These are phyloP conservation scores for Diversispora epigaea DNA, from an alignment of 192 early-diverging fungal species.

Conservation along the genomic window DNA sequence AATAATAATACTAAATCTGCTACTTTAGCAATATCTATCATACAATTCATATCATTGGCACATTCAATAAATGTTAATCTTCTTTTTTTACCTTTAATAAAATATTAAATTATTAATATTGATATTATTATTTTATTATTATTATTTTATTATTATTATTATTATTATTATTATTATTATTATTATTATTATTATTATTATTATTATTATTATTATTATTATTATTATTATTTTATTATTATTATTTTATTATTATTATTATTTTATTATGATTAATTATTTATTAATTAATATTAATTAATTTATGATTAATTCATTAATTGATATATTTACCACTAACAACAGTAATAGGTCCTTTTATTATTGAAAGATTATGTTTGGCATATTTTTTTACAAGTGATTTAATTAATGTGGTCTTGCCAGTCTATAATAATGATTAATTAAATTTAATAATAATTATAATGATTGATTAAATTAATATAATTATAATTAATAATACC, in stretches of 20 bases:
- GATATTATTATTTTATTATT: too few species aligned
- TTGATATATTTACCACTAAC: constrained; percentile 66
- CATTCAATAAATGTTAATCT: constrained; percentile 97
- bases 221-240: too few species aligned
- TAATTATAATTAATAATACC: constrained; percentile 45
- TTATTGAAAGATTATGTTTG: constrained; percentile 86
- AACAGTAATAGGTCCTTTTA: constrained; percentile 96
- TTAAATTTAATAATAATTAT: neutral
- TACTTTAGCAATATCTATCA: constrained; percentile 97
- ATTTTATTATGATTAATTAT: neutral
- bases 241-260: too few species aligned
- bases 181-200: too few species aligned
- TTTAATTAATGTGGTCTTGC: constrained; percentile 96
- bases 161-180: too few species aligned
- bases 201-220: neutral
- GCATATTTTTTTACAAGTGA: constrained; percentile 95
- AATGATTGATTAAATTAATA: neutral
- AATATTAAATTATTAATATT: neutral
- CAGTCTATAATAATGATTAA: constrained; percentile 53
- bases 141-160: too few species aligned
- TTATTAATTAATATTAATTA: constrained; percentile 15
- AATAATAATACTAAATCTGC: constrained; percentile 93
- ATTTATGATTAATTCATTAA: neutral
- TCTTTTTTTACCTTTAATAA: constrained; percentile 71
- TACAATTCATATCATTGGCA: constrained; percentile 93